Percentiles rank a stretch among this genome's conserved stretches.
phyloP scores from a whole-genome alignment of 805 yeast genomes.

The Brettanomyces anomalus region DNA sequence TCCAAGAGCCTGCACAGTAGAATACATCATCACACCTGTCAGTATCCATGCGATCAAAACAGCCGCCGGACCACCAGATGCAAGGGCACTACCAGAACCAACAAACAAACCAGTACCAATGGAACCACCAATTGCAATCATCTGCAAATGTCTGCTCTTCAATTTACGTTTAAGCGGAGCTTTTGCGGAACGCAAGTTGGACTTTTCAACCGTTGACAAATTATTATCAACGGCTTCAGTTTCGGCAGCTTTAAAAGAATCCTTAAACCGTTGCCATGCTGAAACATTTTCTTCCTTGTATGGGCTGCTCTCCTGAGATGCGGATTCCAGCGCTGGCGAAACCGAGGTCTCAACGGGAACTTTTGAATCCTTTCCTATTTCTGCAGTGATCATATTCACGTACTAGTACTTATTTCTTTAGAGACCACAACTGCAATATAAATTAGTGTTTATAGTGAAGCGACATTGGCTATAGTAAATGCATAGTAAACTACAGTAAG shows the following conservation, averaged over 20 bases:
- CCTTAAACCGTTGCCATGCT: slow-evolving; percentile 10
- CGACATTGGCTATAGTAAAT: no score
- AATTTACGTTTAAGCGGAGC: slow-evolving; percentile 40
- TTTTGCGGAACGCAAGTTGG: slow-evolving; percentile 34
- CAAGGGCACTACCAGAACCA: slow-evolving; percentile 53
- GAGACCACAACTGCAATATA: no score
- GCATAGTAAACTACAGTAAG: no score
- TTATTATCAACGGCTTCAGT: slow-evolving; percentile 29
- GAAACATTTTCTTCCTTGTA: not conserved
- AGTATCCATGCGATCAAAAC: slow-evolving; percentile 48
- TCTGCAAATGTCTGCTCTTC: slow-evolving; percentile 56
- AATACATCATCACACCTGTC: slow-evolving; percentile 48
- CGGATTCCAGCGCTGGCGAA: slow-evolving; percentile 1
- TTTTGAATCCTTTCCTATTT: not conserved
- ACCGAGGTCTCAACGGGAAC: not conserved
- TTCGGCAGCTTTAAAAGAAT: slow-evolving; percentile 18
- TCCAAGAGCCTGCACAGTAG: slow-evolving; percentile 54
- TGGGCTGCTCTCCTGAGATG: not conserved
- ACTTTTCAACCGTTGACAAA: slow-evolving; percentile 32
- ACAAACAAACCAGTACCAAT: slow-evolving; percentile 77
- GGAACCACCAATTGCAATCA: slow-evolving; percentile 76
- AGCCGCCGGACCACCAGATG: slow-evolving; percentile 61
- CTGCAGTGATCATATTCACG: not conserved
- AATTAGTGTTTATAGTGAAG: no score
- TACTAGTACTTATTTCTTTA: not conserved